Evolutionary conservation across 2,329 filamentous ascomycete genomes (phyloP).

Genomic region (Huntiella abstrusa): DNA sequence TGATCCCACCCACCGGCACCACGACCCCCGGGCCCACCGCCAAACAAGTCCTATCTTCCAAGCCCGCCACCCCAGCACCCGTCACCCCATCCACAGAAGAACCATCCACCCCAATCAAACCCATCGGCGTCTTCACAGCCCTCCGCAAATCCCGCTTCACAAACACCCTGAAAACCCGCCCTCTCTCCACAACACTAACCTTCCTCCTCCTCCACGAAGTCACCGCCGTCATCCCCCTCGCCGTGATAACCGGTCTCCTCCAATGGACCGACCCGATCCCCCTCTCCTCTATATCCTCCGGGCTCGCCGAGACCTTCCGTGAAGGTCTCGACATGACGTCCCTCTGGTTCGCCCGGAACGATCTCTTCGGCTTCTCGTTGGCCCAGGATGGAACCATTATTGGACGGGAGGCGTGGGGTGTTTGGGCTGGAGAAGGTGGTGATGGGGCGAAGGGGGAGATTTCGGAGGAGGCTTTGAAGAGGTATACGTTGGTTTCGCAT

Average conservation of each 20-base stretch:
- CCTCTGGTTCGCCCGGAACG: constrained; percentile 56
- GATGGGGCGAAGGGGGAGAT: constrained; percentile 17
- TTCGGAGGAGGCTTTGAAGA: constrained; percentile 12
- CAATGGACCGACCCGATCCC: constrained; percentile 65
- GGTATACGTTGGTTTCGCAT: constrained; percentile 40
- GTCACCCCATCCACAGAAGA: background rate
- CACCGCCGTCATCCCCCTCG: constrained; percentile 64
- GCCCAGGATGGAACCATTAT: constrained; percentile 21
- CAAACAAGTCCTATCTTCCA: constrained; percentile 50
- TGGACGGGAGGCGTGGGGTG: constrained; percentile 11
- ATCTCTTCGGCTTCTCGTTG: constrained; percentile 50
- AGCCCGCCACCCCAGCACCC: constrained; percentile 54
- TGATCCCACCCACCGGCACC: background rate
- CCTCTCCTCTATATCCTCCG: constrained; percentile 27
- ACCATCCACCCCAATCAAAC: background rate
- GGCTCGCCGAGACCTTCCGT: constrained; percentile 32
- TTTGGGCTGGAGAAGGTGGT: constrained; percentile 16
- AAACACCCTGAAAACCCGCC: constrained; percentile 50
- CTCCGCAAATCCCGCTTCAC: constrained; percentile 33
- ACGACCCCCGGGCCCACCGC: background rate
- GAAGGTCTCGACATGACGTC: constrained; percentile 58
- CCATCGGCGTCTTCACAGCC: no score
- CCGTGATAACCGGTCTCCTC: constrained; percentile 57
- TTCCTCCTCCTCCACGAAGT: constrained; percentile 86
- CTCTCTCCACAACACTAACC: constrained; percentile 62